Evolutionary conservation across 2,329 filamentous ascomycete species (phyloP).

Genomic region (Cryphonectria radicalis): DNA sequence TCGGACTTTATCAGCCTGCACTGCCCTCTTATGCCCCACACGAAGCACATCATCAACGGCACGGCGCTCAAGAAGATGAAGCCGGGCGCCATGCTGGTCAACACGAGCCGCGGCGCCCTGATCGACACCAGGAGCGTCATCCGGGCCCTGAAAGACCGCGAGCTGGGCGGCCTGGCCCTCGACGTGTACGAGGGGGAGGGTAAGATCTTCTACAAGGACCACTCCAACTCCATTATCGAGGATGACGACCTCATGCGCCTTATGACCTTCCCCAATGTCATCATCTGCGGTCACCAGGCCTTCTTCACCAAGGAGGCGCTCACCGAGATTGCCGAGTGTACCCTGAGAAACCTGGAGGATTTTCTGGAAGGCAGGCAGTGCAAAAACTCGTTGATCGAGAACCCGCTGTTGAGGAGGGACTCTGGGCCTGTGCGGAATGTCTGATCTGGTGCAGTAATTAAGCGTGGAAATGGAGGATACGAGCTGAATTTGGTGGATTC

Average conservation of each 20-base stretch:
- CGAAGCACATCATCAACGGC: constrained; percentile 64
- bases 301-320: constrained; percentile 72
- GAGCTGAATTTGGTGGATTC: neutral
- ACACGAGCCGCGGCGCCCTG: constrained; percentile 70
- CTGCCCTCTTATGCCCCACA: constrained; percentile 65
- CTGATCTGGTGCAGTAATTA: constrained; percentile 1
- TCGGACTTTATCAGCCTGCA: constrained; percentile 69
- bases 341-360: constrained; percentile 59
- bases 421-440: constrained; percentile 25
- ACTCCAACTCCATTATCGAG: constrained; percentile 66
- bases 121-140: constrained; percentile 65
- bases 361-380: constrained; percentile 43
- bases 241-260: constrained; percentile 69
- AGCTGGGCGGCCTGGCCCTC: constrained; percentile 64
- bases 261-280: constrained; percentile 70
- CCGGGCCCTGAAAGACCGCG: constrained; percentile 61
- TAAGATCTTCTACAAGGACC: constrained; percentile 68
- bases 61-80: constrained; percentile 60
- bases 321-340: constrained; percentile 64
- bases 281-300: constrained; percentile 70
- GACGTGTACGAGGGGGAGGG: constrained; percentile 72
- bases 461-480: too few relatives aligned
- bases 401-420: constrained; percentile 11
- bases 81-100: constrained; percentile 63
- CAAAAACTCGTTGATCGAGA: constrained; percentile 42